These are phyloP conservation scores for Cyberlindnera nakhonratchasimensis DNA, from an alignment of 805 yeast species.

Conservation along the genomic window DNA sequence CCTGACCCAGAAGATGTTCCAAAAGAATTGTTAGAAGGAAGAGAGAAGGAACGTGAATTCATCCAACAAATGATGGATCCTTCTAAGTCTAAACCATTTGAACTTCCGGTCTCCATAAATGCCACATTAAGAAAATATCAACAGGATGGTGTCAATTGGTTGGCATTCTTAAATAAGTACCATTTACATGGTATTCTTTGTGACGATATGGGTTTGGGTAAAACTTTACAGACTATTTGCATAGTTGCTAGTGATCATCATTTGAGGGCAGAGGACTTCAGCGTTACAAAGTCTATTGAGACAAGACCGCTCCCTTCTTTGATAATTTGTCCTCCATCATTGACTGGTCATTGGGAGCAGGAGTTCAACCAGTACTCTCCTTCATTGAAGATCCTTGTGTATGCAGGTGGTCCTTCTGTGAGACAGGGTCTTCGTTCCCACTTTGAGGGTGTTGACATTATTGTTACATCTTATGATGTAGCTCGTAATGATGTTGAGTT, in stretches of 20 bases:
- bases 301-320: constrained; percentile 76
- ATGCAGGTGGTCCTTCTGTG: constrained; percentile 87
- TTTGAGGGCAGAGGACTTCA: constrained; percentile 66
- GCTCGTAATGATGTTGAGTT: constrained; percentile 84
- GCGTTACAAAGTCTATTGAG: constrained; percentile 57
- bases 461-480: constrained; percentile 94
- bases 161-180: constrained; percentile 90
- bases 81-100: constrained; percentile 80
- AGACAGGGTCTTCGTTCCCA: constrained; percentile 54
- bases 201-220: constrained; percentile 99
- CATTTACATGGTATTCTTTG: constrained; percentile 96
- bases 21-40: constrained; percentile 72
- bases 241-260: constrained; percentile 96
- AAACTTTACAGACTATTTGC: constrained; percentile 94
- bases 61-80: constrained; percentile 98
- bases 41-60: constrained; percentile 91
- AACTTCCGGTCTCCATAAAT: constrained; percentile 83
- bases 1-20: constrained; percentile 95
- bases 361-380: constrained; percentile 90
- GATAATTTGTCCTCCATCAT: constrained; percentile 93
- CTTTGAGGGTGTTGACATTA: constrained; percentile 64
- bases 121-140: constrained; percentile 94
- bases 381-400: constrained; percentile 73
- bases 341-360: constrained; percentile 99
- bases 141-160: constrained; percentile 98